Percentiles rank a stretch among this genome's conserved stretches.
Conservation (phyloP, 2,329 filamentous ascomycete species). For the Neofusicoccum parvum region DNA sequence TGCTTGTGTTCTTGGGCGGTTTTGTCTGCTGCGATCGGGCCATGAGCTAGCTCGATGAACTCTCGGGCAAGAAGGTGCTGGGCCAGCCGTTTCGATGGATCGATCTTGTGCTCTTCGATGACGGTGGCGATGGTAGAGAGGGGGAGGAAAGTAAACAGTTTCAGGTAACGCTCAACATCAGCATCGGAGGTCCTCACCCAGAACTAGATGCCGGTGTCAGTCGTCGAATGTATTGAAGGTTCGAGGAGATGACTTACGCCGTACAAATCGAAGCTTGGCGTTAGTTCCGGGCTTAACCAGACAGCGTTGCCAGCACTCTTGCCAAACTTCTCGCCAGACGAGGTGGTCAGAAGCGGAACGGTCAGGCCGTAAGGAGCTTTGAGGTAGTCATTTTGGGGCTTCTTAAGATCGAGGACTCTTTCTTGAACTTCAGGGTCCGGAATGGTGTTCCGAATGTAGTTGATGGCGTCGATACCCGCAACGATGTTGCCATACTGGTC, state of each 20-base stretch:
- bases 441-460: constrained; percentile 67
- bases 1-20: constrained; percentile 61
- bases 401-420: constrained; percentile 25
- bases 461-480: constrained; percentile 82
- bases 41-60: constrained; percentile 79
- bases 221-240: background rate
- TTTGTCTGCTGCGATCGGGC: constrained; percentile 62
- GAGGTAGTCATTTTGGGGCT: constrained; percentile 38
- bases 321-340: constrained; percentile 86
- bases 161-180: constrained; percentile 79
- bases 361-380: constrained; percentile 77
- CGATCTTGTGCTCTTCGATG: constrained; percentile 67
- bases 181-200: constrained; percentile 81
- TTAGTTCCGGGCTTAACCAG: constrained; percentile 85
- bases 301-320: constrained; percentile 93
- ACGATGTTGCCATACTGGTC: constrained; percentile 98
- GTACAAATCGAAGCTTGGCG: constrained; percentile 83
- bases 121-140: constrained; percentile 65
- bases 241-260: constrained; percentile 48
- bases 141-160: constrained; percentile 88
- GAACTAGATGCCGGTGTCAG: constrained; percentile 57
- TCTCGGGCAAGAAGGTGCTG: constrained; percentile 84
- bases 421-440: constrained; percentile 29
- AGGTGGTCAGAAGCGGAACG: constrained; percentile 83
- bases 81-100: constrained; percentile 73